These are phyloP conservation scores for Picea abies DNA, from an alignment of 83 land plant species.

Conservation along the genomic window DNA sequence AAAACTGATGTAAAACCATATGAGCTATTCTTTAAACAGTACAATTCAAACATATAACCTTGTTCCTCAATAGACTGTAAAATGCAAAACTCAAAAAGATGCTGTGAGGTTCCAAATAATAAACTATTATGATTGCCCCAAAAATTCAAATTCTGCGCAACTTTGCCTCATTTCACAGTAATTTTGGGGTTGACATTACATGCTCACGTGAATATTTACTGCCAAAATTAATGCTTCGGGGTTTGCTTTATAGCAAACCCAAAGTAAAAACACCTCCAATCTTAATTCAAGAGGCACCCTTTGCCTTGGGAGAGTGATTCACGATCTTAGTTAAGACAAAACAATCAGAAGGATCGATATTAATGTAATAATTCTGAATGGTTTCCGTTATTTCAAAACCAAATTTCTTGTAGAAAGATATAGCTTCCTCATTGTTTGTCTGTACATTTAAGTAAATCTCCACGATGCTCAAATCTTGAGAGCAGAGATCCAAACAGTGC, in stretches of 20 bases:
- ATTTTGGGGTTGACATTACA: background rate
- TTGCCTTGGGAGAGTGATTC: conserved; percentile 38
- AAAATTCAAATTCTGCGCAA: background rate
- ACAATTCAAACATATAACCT: background rate
- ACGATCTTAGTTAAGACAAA: conserved; percentile 74
- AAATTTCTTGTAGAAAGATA: conserved; percentile 86
- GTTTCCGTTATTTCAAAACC: conserved; percentile 92
- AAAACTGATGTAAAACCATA: background rate
- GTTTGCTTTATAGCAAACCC: background rate
- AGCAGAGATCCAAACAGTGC: conserved; percentile 75
- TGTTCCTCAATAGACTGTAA: background rate
- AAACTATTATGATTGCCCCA: background rate
- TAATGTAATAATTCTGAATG: conserved; percentile 87
- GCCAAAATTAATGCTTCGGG: conserved; percentile 6
- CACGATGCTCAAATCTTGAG: conserved; percentile 62
- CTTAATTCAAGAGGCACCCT: conserved; percentile 21
- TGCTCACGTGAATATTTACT: background rate
- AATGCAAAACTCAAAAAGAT: background rate
- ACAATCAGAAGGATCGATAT: conserved; percentile 94
- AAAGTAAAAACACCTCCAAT: background rate
- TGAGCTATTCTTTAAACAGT: background rate
- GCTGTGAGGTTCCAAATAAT: background rate
- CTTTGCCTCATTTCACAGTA: background rate
- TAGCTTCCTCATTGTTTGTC: conserved; percentile 96
- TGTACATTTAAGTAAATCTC: conserved; percentile 98